Evolutionary conservation across 495 filamentous ascomycete genomes (phyloP), one percentile per base, ranked within the genome.

Genomic region (Xylaria venustula): DNA sequence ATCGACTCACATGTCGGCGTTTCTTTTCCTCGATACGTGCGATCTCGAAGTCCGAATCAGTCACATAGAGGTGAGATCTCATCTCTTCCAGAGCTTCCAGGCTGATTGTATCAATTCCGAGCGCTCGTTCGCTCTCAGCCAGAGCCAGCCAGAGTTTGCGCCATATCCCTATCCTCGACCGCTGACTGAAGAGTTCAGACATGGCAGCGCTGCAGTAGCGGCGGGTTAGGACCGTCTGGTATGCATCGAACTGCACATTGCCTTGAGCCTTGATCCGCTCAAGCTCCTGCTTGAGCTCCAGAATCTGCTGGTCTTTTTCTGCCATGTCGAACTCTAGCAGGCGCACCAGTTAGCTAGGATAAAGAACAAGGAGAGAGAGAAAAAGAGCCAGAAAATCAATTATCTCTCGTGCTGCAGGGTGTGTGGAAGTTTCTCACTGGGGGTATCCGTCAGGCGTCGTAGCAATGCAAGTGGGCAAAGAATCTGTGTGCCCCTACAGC

Each of bases 101-200:
- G 42, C 86, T 79, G 45, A 93, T 90, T 19, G 79, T 73, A 19
- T 81, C 72, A 25, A 83, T 68, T 5, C 86, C 86, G 1, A 89
- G 74, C 67, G 90, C 87, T 74, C 88, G 87, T 75, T 95, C 85
- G 25, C 84, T 81, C 79, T 92, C 87, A n/a, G 91, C 91, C 12
- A 96, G 86, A 81, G 84, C 89, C 26, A 92, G 68, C 91, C 91
- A 96, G 47, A 95, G 79, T 64, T 87, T 77, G 64, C 91, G 84
- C 91, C 91, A 94, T 34, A 85, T 91, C 6, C 85, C 83, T 67
- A 81, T 81, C n/a, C 91, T 82, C 54, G 81, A 84, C 28, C 90
- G 83, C 55, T 85, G 84, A 32, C 84, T 87, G 77, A 93, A 95
- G 62, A 93, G 73, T 32, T 68, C 71, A 54, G 75, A 75, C 84